A percentile compares a stretch with the other conserved stretches of the same genome.
Conservation (phyloP, 2,329 filamentous ascomycete genomes). For the Pseudofabraea citricarpa region DNA sequence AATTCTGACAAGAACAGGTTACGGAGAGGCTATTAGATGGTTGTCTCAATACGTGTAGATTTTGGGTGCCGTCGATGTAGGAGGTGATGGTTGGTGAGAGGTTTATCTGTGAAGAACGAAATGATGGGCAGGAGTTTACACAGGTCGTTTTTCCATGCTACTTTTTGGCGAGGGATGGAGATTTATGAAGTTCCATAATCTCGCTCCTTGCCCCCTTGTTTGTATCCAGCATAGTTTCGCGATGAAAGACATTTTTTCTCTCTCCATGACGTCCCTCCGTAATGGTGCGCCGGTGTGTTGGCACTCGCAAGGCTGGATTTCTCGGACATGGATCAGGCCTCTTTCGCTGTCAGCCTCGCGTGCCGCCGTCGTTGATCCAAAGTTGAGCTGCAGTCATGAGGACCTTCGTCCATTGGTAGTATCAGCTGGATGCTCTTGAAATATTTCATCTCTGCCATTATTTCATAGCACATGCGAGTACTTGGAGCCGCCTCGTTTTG, state of each 20-base stretch:
- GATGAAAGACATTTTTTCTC: conserved; percentile 21
- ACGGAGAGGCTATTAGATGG: conserved; percentile 89
- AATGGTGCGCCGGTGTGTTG: too few species aligned
- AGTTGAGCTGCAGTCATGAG: too few species aligned
- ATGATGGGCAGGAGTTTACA: conserved; percentile 28
- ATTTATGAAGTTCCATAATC: conserved; percentile 16
- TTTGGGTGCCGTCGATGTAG: not conserved
- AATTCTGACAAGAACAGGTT: conserved; percentile 45
- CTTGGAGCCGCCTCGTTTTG: not conserved
- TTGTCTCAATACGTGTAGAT: conserved; percentile 83
- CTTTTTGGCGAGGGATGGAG: conserved; percentile 15
- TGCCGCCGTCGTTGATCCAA: too few species aligned
- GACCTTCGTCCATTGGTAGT: too few species aligned
- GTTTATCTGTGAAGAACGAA: conserved; percentile 18
- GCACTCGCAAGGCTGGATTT: not conserved
- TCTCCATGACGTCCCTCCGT: not conserved
- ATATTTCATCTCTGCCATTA: too few species aligned
- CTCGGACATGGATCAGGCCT: not conserved
- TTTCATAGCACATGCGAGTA: too few species aligned
- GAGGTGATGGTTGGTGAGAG: conserved; percentile 5
- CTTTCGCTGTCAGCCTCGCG: not conserved
- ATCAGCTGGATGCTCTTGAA: too few species aligned
- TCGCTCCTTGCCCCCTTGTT: conserved; percentile 18
- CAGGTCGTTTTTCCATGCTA: conserved; percentile 23
- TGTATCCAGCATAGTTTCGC: conserved; percentile 26